Base-by-base conservation (phyloP, 192 early-diverging fungal species). In the Coemansia aciculifera region DNA sequence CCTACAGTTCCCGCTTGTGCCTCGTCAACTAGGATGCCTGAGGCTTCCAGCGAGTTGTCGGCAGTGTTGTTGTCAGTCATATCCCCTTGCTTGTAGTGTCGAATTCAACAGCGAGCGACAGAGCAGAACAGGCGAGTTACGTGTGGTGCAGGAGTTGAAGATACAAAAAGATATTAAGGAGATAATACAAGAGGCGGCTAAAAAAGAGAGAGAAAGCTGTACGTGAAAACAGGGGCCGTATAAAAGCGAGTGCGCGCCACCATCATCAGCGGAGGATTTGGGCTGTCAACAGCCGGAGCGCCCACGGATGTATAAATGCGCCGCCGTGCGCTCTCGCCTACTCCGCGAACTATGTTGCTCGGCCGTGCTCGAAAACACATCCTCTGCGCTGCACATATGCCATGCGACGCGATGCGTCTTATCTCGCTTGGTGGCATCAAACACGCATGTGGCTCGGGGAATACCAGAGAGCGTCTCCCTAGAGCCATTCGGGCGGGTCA, bases 401-500 rank as follows among this genome's bases (percentile, higher is more conserved):
- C 24, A 52, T 52, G 51, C 23, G 21, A 21, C 8, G 48, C 48
- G 51, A 52, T 52, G 51, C 51, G 51, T 29, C 24, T 9, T 24
- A 1, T 29, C 51, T 52, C 24, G 51, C 24, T 52, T 23, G 12
- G 15, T 23, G 31, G 51, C 51, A 52, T 52, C 24, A 29, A 23
- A 52, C n/a, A 23, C 2, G 19, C 19, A 21, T 48, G 6, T 19
- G 43, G 24, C 23, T 29, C 63, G 34, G 65, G 29, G 67, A 68
- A 68, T 36, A 42, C 5, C 19, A 19, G 36, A 3, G 1, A 17
- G 12, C 49, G 38, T 19, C 63, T 57, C 42, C 24, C 44, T 69
- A 94, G 0, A 95, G 81, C 93, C 93, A 95, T 32, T 84, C 85
- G 29, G 84, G 84, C 52, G 90, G 90, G 63, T 88, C 88, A 31